Conservation (phyloP, 768 basidiomycete genomes). For the Myochromella boudieri region DNA sequence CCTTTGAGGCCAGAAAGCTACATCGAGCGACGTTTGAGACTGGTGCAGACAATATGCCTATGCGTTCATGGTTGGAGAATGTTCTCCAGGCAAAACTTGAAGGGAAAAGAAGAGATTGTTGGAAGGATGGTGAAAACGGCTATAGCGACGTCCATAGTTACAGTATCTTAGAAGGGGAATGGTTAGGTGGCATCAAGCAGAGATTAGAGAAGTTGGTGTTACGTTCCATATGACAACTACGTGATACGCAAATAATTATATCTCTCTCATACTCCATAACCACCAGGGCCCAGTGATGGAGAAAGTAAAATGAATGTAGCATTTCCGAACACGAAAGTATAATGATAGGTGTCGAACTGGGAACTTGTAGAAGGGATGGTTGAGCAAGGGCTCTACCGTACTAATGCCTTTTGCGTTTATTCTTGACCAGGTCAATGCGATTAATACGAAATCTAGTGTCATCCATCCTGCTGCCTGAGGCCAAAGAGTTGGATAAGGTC, state of each 20-base stretch:
- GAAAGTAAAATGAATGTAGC: no score
- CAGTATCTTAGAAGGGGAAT: conserved; percentile 43
- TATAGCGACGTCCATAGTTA: conserved; percentile 41
- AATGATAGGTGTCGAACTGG: no score
- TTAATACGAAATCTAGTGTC: no score
- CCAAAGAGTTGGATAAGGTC: conserved; percentile 65
- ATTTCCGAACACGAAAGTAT: no score
- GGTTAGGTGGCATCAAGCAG: conserved; percentile 33
- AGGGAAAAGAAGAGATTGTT: conserved; percentile 35
- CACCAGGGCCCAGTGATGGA: no score
- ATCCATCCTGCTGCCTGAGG: conserved; percentile 31
- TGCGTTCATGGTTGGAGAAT: conserved; percentile 47
- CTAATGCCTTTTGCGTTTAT: no score
- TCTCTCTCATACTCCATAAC: no score
- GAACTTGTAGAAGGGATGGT: no score
- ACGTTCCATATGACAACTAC: conserved; percentile 1
- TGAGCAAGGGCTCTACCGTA: no score
- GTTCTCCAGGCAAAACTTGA: conserved; percentile 39
- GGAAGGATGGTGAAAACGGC: conserved; percentile 34
- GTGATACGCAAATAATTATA: no score
- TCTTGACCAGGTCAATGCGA: no score
- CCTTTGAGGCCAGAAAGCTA: conserved; percentile 40
- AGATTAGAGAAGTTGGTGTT: conserved; percentile 25
- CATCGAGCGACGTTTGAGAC: conserved; percentile 45
- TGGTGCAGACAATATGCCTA: conserved; percentile 36